Conservation (phyloP, 2,329 filamentous ascomycete species). For the Myotisia sp. region DNA sequence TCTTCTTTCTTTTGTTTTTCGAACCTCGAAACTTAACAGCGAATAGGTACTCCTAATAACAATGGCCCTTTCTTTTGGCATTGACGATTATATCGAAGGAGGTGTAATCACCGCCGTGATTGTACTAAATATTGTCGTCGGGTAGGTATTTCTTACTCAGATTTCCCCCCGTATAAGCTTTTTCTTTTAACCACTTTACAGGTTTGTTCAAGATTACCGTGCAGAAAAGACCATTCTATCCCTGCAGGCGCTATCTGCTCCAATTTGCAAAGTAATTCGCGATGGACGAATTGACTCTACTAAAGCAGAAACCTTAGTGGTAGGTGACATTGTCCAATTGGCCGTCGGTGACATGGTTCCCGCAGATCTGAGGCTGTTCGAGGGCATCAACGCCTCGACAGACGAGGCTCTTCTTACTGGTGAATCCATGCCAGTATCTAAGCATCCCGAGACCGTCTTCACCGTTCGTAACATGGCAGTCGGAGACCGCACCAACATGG, state of each 20-base stretch:
- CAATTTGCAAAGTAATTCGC: conserved; percentile 38
- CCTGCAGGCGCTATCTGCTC: conserved; percentile 36
- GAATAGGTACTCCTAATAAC: conserved; percentile 57
- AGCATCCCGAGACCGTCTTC: conserved; percentile 36
- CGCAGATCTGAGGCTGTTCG: conserved; percentile 38
- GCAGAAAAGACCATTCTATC: conserved; percentile 43
- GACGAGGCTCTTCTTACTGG: conserved; percentile 51
- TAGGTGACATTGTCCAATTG: conserved; percentile 44
- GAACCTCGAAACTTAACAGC: not conserved
- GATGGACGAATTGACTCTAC: conserved; percentile 38
- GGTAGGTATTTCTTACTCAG: conserved; percentile 21
- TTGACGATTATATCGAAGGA: conserved; percentile 44
- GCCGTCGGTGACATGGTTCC: conserved; percentile 37
- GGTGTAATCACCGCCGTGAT: conserved; percentile 47
- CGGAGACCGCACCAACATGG: conserved; percentile 49
- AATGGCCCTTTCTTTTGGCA: conserved; percentile 49
- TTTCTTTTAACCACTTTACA: conserved; percentile 3
- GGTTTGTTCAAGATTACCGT: conserved; percentile 41
- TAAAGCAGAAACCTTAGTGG: conserved; percentile 41
- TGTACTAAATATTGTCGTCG: conserved; percentile 42
- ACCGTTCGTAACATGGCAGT: conserved; percentile 33
- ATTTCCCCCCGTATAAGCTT: not conserved
- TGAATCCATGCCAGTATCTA: conserved; percentile 46
- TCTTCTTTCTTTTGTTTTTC: too few species aligned
- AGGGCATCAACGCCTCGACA: conserved; percentile 45